Evolutionary conservation across 495 filamentous ascomycete species (phyloP), one percentile per base, ranked within the genome.

Genomic region (Alectoria sarmentosa): DNA sequence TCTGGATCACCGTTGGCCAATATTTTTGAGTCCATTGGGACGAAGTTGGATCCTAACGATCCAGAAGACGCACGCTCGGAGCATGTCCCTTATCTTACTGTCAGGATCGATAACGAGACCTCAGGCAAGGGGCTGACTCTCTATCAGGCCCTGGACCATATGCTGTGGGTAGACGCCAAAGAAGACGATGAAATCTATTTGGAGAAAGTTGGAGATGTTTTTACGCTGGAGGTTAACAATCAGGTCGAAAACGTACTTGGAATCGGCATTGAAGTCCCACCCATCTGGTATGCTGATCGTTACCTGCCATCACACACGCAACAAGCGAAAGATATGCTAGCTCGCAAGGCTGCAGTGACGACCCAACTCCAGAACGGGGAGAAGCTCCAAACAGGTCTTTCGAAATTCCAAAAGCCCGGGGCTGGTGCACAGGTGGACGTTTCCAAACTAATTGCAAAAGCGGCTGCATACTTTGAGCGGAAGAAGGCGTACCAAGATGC

Each of bases 241-340:
- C 68, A 76, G 1, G 77, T 80, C 3, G 69, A 76, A 11, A 67
- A 70, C 19, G 75, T 76, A 37, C 78, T 80, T 15, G 76, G 79
- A 6, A 73, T 84, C 36, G 81, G 82, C 54, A 76, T 93, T 52
- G 83, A 87, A 19, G 82, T 93, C 26, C 90, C 91, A 38, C 75
- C 83, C 21, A 78, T 84, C 0, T 85, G 91, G 68, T 95, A 92
- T 69, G 81, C 86, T 11, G 91, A 96, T 72, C 82, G 91, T 42
- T 96, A 96, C 73, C 73, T 91, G 64, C 79, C 83, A 60, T 75
- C 73, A 41, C 83, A 82, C 64, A 79, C 78, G 66, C 77, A 85
- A 3, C 69, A 80, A 63, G 76, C 85, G 26, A 79, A 74, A 58
- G 80, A 80, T n/a, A 77, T 84, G 63, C 76, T 79, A 19, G 60